phyloP scores from a whole-genome alignment of 306 rosid species.

The Acacia crassicarpa region DNA sequence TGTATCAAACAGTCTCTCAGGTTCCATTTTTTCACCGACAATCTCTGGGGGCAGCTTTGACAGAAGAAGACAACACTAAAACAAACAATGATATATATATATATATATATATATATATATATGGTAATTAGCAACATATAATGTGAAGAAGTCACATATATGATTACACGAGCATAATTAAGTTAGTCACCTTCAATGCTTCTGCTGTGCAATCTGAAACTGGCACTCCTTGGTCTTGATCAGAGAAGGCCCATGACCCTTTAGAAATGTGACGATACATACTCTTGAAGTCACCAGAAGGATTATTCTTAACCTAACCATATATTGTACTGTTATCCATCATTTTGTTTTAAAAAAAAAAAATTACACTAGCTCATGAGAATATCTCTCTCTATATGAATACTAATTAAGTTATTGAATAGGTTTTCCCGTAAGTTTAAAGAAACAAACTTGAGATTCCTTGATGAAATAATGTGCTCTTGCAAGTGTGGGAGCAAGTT shows the following conservation, averaged over 20 bases:
- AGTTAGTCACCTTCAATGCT: background rate
- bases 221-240: background rate
- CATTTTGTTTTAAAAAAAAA: background rate
- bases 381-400: background rate
- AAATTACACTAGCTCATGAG: background rate
- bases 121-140: background rate
- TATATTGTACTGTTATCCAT: background rate
- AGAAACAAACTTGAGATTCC: background rate
- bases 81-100: background rate
- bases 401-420: background rate
- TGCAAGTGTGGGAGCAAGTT: background rate
- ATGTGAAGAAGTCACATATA: background rate
- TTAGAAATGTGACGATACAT: background rate
- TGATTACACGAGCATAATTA: background rate
- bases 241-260: background rate
- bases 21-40: constrained; percentile 9
- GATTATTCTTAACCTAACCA: background rate
- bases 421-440: background rate
- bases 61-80: constrained; percentile 39
- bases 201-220: background rate
- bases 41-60: constrained; percentile 40
- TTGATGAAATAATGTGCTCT: background rate
- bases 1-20: constrained; percentile 39
- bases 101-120: background rate
- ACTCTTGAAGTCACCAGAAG: constrained; percentile 1